Evolutionary conservation across 805 yeast genomes (phyloP), one percentile per base, ranked within the genome.

Genomic region (Hanseniaspora jakobsenii): DNA sequence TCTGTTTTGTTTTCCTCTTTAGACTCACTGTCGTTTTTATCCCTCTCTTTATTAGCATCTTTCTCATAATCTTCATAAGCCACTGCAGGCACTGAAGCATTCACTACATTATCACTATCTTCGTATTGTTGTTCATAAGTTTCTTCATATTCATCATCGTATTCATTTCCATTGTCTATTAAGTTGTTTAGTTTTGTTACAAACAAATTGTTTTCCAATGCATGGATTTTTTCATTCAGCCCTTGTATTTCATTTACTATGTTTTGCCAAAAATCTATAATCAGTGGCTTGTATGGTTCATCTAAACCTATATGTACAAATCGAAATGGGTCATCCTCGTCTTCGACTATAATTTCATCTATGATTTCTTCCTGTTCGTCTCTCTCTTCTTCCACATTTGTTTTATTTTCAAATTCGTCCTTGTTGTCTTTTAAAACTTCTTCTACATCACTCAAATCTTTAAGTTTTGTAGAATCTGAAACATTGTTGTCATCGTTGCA

Each of bases 181-280:
- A 42, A 22, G n/a, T 35, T 42, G 19, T 23, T 35, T 9, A 42
- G 35, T 16, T 42, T 34, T 10, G 21, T 35, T 8, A 35, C 4
- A 42, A 42, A 42, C 2, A 32, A 29, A 2, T 37, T 35, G 18
- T 42, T 42, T 13, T 42, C 39, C 3, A 42, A 30, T 29, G 35
- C 35, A 23, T 26, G 12, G 5, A 37, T 12, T 4, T 44, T 38
- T 77, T 91, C 98, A 30, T 61, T 61, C 9, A 61, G 55, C 14
- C 53, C 47, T 44, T 61, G 63, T 39, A 91, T 85, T 44, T 80
- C 74, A 57, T 85, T 85, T 61, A 91, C 87, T 12, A 94, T 79
- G 53, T 83, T 93, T 64, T 91, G 98, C 98, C 98, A 91, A 60
- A 89, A 91, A 50, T 83, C 87, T 74, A 93, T 79, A 87, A 91